phyloP scores from a whole-genome alignment of 129 eudicot species.

The Logfia minima region DNA sequence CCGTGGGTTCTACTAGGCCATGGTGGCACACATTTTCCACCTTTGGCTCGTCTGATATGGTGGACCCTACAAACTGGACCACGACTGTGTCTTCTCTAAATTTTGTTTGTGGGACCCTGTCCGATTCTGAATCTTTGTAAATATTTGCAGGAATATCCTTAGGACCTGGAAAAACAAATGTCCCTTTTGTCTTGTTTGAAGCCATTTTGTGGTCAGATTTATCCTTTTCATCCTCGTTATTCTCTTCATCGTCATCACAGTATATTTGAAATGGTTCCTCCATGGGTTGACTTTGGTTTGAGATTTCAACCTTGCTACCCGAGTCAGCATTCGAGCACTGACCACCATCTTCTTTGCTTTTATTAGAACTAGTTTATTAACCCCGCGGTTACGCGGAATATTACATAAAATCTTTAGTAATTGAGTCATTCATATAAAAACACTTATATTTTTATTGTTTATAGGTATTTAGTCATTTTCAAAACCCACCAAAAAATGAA shows the following conservation, averaged over 20 bases:
- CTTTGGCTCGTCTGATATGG: slow-evolving; percentile 71
- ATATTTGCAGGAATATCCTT: slow-evolving; percentile 45
- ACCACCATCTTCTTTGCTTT: slow-evolving; percentile 43
- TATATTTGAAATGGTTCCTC: slow-evolving; percentile 67
- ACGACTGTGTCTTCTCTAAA: slow-evolving; percentile 81
- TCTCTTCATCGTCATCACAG: slow-evolving; percentile 60
- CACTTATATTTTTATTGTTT: too few species aligned
- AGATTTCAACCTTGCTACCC: slow-evolving; percentile 34
- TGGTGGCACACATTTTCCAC: slow-evolving; percentile 96
- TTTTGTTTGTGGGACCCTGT: slow-evolving; percentile 31
- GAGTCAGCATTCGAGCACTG: slow-evolving; percentile 31
- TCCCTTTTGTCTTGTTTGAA: slow-evolving; percentile 33
- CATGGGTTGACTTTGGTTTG: slow-evolving; percentile 28
- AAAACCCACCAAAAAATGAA: too few species aligned
- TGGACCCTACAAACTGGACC: slow-evolving; percentile 80
- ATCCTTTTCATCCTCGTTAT: slow-evolving; percentile 30
- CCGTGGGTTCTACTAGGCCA: slow-evolving; percentile 92
- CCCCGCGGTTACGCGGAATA: too few species aligned
- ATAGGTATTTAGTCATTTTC: too few species aligned
- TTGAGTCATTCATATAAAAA: too few species aligned
- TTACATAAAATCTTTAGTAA: too few species aligned
- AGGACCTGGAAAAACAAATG: slow-evolving; percentile 51
- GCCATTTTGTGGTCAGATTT: slow-evolving; percentile 30
- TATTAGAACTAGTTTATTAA: too few species aligned
- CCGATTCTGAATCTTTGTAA: slow-evolving; percentile 28